Percentiles rank a stretch among this genome's conserved stretches.
These are phyloP conservation scores for Xerocomus nothofagi DNA, from an alignment of 1,284 basidiomycete species.

Conservation along the genomic window DNA sequence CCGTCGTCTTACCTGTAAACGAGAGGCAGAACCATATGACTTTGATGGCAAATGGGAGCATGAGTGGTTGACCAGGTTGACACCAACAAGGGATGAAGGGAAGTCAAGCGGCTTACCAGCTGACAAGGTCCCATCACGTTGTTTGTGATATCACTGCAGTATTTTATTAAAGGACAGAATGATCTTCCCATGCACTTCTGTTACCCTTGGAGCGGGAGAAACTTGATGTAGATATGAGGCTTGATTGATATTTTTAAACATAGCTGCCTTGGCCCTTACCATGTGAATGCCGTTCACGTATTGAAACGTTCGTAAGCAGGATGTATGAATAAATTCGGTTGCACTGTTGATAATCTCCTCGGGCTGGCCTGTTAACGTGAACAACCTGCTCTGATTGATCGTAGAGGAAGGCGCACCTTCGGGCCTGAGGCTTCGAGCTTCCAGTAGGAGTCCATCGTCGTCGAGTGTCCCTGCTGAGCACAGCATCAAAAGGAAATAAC, in stretches of 20 bases:
- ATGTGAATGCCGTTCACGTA: not conserved
- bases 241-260: slow-evolving; percentile 4
- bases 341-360: not conserved
- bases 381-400: not conserved
- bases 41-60: slow-evolving; percentile 33
- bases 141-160: not conserved
- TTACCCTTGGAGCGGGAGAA: not conserved
- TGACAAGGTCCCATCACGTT: slow-evolving; percentile 1
- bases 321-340: not conserved
- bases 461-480: too few species aligned
- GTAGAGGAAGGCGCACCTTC: too few species aligned
- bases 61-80: slow-evolving; percentile 5
- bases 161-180: not conserved
- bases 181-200: slow-evolving; percentile 14
- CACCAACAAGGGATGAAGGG: not conserved
- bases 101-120: not conserved
- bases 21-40: slow-evolving; percentile 30
- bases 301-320: not conserved
- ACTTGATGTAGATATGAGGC: slow-evolving; percentile 1
- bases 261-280: not conserved
- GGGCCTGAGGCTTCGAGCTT: too few species aligned
- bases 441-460: too few species aligned
- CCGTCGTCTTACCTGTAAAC: slow-evolving; percentile 16
- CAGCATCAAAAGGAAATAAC: too few species aligned
- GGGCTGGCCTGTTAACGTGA: not conserved